Base-by-base conservation (phyloP, 768 basidiomycete species). In the Cystobasidium onofrii region DNA sequence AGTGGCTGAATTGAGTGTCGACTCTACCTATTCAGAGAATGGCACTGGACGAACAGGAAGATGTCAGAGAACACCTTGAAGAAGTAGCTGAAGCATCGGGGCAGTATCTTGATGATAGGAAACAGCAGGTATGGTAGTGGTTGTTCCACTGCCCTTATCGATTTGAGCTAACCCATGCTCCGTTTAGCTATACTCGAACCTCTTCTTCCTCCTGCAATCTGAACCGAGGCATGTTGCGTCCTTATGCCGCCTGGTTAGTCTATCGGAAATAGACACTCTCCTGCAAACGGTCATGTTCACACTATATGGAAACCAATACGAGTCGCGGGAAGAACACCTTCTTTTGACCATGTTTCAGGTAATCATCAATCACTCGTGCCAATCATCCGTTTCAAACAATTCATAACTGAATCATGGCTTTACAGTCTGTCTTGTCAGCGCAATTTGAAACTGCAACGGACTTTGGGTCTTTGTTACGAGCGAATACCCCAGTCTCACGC, bases 201-300 rank as follows among this genome's bases (percentile, higher is more conserved):
- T 99, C 72, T 99, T 98, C 84, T 99, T 99, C 86, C 87, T 98
- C 67, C 88, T 98, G 54, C 96, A 99, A 80, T 92, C 91, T 39
- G 96, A 99, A 81, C 96, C 96, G 17, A 88, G 95, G 52, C 96
- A 99, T 82, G 89, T 98, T 77, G 96, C 96, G 43, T 88, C 91
- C 64, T 87, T 99, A 27, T 98, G 96, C 79, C 90, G 96, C 20
- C 89, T 99, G 74, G 96, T 99, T 82, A 92, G 90, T 76, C 83
- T 99, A 44, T 88, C 90, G 60, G 96, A 99, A 84, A 98, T 99
- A 80, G 96, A 99, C 82, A 98, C 96, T 57, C 89, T 99, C 74
- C 87, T 99, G 31, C 96, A 99, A 81, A 99, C 96, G 1, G 96
- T 99, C 82, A 99, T 99, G 96, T 99, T 99, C 83, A 98, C 96